Evolutionary conservation across 2,329 filamentous ascomycete species (phyloP), one percentile per base, ranked within the genome.

Genomic region (Xylariaceae sp.): DNA sequence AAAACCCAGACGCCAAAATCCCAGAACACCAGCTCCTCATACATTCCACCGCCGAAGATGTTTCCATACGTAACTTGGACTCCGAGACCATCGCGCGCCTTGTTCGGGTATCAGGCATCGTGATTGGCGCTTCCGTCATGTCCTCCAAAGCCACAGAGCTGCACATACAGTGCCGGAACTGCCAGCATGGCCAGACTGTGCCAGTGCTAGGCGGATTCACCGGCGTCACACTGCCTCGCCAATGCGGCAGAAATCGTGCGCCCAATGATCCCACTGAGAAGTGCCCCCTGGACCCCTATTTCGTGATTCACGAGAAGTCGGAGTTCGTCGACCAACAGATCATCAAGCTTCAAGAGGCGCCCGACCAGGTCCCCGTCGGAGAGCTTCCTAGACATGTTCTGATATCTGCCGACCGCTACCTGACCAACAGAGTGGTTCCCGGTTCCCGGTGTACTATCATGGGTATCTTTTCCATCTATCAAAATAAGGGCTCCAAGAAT

Each of bases 391-490:
- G 94, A 40, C 94, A 99, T 64, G 95, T 99, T 42, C 82, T 97
- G 56, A 89, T 99, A 55, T 96, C 92, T 0, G 94, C 94, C n/a
- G 94, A 99, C 67, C 83, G 94, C 48, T 97, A 97, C 67, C 77
- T 99, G 43, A 94, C 93, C 11, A 99, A 99, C 68, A 84, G 91
- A 47, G 94, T 99, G 3, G 92, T 99, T 3, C 94, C 94, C 6
- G 94, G 94, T 31, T 95, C 93, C 46, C 82, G 93, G 68, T 99
- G 94, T 70, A 96, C 91, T 2, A 81, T 99, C 16, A 97, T 94
- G 83, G 94, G 94, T 17, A 90, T 99, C 33, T 99, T 97, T 75
- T 97, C 93, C 31, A 97, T 97, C 66, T 99, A 97, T 71, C 90
- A 97, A 70, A 88, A 87, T 62, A 97, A 97, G 71, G 88, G 87